Conservation (phyloP, 257 asterid species). For the Solanum peruvianum region DNA sequence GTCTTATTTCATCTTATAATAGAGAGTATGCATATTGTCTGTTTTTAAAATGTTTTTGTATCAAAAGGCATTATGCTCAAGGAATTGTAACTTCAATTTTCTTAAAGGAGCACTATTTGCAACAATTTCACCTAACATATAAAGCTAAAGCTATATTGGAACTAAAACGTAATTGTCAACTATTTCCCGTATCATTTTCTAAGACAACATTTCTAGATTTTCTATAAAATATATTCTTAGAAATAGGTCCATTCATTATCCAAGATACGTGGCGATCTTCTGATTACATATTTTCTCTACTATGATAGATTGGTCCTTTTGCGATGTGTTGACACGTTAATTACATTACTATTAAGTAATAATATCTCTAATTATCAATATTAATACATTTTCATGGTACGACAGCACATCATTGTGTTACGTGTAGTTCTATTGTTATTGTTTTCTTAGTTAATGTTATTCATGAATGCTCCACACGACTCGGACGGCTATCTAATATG, state of each 20-base stretch:
- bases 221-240: background rate
- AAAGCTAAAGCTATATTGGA: background rate
- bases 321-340: background rate
- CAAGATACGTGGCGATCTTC: background rate
- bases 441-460: background rate
- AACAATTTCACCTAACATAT: background rate
- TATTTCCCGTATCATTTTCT: background rate
- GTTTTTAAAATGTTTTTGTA: background rate
- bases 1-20: too few species aligned
- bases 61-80: background rate
- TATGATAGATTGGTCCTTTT: background rate
- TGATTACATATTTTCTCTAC: background rate
- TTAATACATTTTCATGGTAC: background rate
- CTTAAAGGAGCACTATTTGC: background rate
- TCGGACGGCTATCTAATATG: background rate
- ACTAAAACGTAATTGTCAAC: background rate
- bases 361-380: too few species aligned
- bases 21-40: background rate
- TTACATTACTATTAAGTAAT: background rate
- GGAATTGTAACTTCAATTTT: background rate
- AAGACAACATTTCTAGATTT: background rate
- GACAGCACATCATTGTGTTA: background rate
- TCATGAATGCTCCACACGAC: background rate
- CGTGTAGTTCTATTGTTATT: background rate
- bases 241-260: background rate